A percentile compares a stretch with the other conserved stretches of the same genome.
Conservation (phyloP, 352 stramenopile species). For the Blastocystis sp. region DNA sequence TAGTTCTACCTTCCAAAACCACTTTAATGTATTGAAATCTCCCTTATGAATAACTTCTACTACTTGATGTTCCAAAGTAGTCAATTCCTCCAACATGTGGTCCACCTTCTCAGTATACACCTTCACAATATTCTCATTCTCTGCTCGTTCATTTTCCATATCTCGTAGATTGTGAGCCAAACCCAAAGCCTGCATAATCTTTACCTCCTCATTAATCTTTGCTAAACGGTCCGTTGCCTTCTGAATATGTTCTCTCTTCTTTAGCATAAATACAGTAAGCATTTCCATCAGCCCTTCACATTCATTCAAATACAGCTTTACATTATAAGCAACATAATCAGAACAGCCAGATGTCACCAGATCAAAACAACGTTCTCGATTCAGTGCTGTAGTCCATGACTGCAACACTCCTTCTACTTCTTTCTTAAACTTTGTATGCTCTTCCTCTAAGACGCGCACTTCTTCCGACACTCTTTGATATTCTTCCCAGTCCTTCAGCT, state of each 20-base stretch:
- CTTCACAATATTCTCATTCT: neutral
- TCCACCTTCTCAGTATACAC: neutral
- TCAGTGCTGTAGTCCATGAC: neutral
- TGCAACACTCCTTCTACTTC: neutral
- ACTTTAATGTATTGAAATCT: neutral
- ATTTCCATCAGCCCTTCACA: neutral
- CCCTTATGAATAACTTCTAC: neutral
- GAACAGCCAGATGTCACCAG: neutral
- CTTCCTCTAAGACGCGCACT: neutral
- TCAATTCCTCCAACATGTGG: neutral
- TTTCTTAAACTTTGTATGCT: neutral
- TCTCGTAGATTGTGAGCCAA: conserved; percentile 18
- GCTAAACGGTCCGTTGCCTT: neutral
- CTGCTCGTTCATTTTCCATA: conserved; percentile 23
- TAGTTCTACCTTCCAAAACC: neutral
- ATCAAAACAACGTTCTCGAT: neutral
- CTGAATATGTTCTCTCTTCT: neutral
- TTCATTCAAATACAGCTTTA: neutral
- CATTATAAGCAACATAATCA: neutral
- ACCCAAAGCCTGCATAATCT: conserved; percentile 20
- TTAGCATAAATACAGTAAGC: neutral
- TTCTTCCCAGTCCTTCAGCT: neutral
- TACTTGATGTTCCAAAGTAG: neutral
- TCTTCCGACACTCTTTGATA: neutral
- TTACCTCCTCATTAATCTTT: neutral